phyloP scores from a whole-genome alignment of 169 alveolate species.

The Cryptosporidium viatorum region DNA sequence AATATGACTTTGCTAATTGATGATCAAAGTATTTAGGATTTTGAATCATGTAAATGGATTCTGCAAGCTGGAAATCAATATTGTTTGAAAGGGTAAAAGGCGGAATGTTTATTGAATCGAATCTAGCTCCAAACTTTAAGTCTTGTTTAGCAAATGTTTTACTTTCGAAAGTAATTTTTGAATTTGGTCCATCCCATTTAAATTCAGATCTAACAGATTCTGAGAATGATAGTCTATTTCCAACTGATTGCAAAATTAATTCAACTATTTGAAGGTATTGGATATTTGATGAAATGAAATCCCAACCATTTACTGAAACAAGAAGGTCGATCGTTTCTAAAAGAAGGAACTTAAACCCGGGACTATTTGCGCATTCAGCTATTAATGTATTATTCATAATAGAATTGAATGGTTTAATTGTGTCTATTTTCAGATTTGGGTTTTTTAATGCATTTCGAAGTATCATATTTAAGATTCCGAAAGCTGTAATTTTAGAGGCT shows the following conservation, averaged over 20 bases:
- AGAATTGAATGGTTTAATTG: constrained; percentile 57
- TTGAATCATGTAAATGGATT: constrained; percentile 53
- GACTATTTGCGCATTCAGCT: constrained; percentile 68
- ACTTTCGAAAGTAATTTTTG: constrained; percentile 12
- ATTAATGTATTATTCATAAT: constrained; percentile 57
- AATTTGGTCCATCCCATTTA: constrained; percentile 50
- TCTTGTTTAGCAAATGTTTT: constrained; percentile 28
- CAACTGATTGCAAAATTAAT: constrained; percentile 39
- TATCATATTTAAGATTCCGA: constrained; percentile 53
- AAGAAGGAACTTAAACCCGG: constrained; percentile 46
- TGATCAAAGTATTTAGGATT: constrained; percentile 61
- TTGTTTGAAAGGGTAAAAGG: not conserved
- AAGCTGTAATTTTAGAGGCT: constrained; percentile 63
- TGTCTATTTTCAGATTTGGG: constrained; percentile 40
- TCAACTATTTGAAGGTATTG: constrained; percentile 30
- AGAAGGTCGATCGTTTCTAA: constrained; percentile 66
- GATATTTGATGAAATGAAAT: constrained; percentile 12
- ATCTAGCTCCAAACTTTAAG: constrained; percentile 16
- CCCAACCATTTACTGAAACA: constrained; percentile 62
- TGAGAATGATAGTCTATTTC: constrained; percentile 61
- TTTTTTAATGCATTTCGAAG: constrained; percentile 37
- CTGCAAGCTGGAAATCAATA: constrained; percentile 15
- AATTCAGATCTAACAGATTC: not conserved
- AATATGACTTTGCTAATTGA: constrained; percentile 26
- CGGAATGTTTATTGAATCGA: constrained; percentile 25